phyloP scores from a whole-genome alignment of 805 yeast genomes.

The Spathaspora arborariae region DNA sequence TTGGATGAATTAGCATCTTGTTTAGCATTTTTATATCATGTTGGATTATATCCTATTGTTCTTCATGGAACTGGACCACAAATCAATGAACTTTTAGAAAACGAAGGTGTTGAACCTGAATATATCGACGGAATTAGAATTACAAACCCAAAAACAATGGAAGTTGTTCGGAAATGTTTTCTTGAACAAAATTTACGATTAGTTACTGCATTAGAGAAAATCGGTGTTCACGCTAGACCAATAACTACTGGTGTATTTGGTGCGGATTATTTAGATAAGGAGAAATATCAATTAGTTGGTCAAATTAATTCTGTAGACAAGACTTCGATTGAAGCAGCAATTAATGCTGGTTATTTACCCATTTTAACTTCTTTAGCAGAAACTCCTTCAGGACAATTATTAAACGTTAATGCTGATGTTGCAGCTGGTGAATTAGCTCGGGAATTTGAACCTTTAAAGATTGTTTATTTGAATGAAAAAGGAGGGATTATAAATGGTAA shows the following conservation, averaged over 20 bases:
- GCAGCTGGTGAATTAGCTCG: conserved; percentile 98
- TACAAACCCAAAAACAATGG: conserved; percentile 92
- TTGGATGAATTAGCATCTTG: conserved; percentile 92
- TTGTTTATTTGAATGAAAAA: conserved; percentile 93
- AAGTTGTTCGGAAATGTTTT: conserved; percentile 92
- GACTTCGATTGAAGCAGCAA: conserved; percentile 84
- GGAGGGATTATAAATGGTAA: conserved; percentile 95
- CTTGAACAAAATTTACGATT: conserved; percentile 91
- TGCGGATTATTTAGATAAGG: conserved; percentile 87
- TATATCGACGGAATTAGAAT: conserved; percentile 96
- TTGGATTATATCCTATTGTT: conserved; percentile 94
- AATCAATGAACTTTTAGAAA: conserved; percentile 88
- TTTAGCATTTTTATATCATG: conserved; percentile 92
- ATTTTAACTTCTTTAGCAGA: conserved; percentile 95
- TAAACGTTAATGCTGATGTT: conserved; percentile 97
- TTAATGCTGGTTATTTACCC: conserved; percentile 94
- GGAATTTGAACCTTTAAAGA: conserved; percentile 94
- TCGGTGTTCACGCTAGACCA: conserved; percentile 98
- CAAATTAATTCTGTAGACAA: conserved; percentile 82
- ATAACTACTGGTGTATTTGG: conserved; percentile 96
- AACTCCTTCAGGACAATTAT: conserved; percentile 92
- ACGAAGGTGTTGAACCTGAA: conserved; percentile 92
- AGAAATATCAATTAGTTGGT: conserved; percentile 90
- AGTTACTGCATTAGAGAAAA: conserved; percentile 91
- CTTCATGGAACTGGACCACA: conserved; percentile 99